Evolutionary conservation across 352 stramenopile species (phyloP).

Genomic region (Phytophthora citricola): DNA sequence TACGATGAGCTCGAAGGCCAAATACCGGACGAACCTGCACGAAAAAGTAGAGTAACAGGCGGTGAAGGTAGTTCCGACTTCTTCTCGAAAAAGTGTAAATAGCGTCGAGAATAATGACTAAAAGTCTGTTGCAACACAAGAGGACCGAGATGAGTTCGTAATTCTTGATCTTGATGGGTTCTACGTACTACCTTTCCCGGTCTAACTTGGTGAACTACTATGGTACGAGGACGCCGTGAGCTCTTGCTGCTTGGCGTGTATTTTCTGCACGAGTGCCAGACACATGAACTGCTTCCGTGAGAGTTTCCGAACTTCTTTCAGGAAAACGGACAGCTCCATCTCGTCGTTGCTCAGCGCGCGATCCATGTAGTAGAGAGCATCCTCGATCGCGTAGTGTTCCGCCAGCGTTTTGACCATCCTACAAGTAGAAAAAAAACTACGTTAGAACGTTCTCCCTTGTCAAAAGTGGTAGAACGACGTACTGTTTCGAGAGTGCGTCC

Average conservation of each 20-base stretch:
- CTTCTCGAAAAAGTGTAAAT: conserved; percentile 22
- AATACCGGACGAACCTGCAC: conserved; percentile 35
- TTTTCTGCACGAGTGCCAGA: conserved; percentile 88
- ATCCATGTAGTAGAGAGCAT: conserved; percentile 93
- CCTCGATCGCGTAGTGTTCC: conserved; percentile 90
- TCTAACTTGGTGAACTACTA: conserved; percentile 44
- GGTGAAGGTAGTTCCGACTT: conserved; percentile 25
- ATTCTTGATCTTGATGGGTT: conserved; percentile 42
- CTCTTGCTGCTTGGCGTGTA: conserved; percentile 81
- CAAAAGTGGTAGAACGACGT: conserved; percentile 33
- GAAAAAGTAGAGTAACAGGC: conserved; percentile 24
- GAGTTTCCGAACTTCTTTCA: conserved; percentile 92
- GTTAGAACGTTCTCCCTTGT: not conserved
- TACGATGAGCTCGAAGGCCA: conserved; percentile 31
- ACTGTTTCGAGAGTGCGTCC: conserved; percentile 85
- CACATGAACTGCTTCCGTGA: conserved; percentile 92
- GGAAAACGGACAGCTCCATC: conserved; percentile 83
- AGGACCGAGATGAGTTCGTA: conserved; percentile 12
- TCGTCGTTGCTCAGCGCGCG: conserved; percentile 87
- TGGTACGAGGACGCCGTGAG: conserved; percentile 62
- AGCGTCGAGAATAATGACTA: conserved; percentile 1
- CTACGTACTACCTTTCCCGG: conserved; percentile 36
- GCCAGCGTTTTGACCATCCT: conserved; percentile 83
- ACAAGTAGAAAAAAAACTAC: conserved; percentile 10
- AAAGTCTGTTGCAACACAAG: too few species aligned